phyloP scores from a whole-genome alignment of 257 asterid species.

The Buddleja alternifolia region DNA sequence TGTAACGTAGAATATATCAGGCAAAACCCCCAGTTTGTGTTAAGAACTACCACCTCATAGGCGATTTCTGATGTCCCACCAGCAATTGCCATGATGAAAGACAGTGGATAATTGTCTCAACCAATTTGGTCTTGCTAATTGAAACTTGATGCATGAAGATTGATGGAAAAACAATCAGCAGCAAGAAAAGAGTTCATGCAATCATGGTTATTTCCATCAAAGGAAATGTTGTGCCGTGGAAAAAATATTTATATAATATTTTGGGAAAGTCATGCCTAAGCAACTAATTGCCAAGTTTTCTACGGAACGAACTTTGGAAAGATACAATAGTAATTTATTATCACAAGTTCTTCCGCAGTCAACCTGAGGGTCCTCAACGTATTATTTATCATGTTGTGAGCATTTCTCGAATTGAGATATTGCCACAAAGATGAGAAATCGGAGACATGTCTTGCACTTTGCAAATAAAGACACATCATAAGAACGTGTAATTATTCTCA shows the following conservation, averaged over 20 bases:
- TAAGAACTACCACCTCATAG: not conserved
- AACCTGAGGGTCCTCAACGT: not conserved
- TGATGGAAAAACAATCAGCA: not conserved
- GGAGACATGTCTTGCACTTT: not conserved
- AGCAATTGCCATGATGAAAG: no score
- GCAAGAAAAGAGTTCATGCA: not conserved
- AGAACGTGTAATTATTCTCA: not conserved
- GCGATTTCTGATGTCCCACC: no score
- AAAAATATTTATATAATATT: not conserved
- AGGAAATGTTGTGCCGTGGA: not conserved
- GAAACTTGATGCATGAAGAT: not conserved
- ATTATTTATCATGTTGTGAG: not conserved
- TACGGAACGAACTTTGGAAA: not conserved
- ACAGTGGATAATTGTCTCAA: not conserved
- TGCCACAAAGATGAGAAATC: not conserved
- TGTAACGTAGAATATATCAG: no score
- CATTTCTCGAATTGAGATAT: not conserved
- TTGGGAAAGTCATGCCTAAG: not conserved
- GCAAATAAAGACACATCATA: not conserved
- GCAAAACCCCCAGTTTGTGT: not conserved
- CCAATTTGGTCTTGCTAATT: not conserved
- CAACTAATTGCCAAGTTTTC: not conserved
- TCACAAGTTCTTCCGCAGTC: not conserved
- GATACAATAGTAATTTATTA: not conserved
- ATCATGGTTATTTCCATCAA: not conserved